Evolutionary conservation across 345 rosid species (phyloP), one percentile per base, ranked within the genome.

Genomic region (Arabidopsis suecica): DNA sequence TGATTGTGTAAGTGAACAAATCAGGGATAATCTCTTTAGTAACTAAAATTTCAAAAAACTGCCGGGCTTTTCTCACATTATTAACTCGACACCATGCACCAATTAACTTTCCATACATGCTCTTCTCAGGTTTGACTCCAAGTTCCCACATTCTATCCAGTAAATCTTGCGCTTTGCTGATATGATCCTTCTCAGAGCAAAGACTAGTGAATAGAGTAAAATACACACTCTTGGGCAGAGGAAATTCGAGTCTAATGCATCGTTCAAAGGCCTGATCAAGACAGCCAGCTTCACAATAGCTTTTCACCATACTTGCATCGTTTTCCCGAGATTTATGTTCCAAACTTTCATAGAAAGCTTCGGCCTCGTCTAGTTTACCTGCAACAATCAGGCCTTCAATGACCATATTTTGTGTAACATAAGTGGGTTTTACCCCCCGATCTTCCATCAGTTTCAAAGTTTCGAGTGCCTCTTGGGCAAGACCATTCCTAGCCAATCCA

Each of bases 371-470:
- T 71, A 85, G 74, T 67, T 86, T 86, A 25, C 93, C 91, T 38
- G 84, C 85, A 36, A 61, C 78, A 64, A 93, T 85, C 50, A 93
- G 71, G 66, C 94, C 96, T 85, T 89, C 74, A 63, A 89, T 89
- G 34, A 93, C 86, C 83, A 75, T 62, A 53, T 69, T 86, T 69
- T 87, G 80, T 49, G 85, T 87, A 66, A 66, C 72, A n/a, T 60
- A 76, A 28, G 79, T 81, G 44, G 92, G 84, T 69, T 86, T 80
- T 61, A 86, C 59, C 64, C 93, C 87, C 32, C 78, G 83, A 36
- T 33, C 47, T 61, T 82, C 81, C 84, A 85, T 85, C 76, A 68
- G 7, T 57, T 59, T 54, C 54, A 93, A 75, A 47, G 82, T 76
- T 55, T 61, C 36, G 4, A 56, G 18, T 23, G 67, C 88, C 71